A percentile compares a stretch with the other conserved stretches of the same genome.
These are phyloP conservation scores for Colletotrichum lupini DNA, from an alignment of 2,329 filamentous ascomycete species.

Conservation along the genomic window DNA sequence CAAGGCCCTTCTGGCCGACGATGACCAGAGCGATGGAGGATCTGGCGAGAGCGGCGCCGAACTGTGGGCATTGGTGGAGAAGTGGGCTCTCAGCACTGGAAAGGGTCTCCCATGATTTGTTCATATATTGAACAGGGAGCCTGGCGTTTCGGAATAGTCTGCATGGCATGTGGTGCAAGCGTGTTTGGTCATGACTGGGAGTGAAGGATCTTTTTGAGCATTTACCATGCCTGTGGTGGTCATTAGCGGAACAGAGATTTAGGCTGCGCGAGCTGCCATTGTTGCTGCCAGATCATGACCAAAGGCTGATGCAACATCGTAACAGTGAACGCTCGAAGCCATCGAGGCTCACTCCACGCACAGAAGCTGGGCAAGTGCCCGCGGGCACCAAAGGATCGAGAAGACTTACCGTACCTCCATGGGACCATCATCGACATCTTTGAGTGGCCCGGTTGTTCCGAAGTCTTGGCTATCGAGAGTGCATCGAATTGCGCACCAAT, in stretches of 20 bases:
- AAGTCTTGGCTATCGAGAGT: not conserved
- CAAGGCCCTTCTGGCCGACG: slow-evolving; percentile 20
- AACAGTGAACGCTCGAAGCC: not conserved
- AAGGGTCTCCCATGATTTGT: not conserved
- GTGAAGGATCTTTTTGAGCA: not conserved
- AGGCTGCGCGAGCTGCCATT: not conserved
- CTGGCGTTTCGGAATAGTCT: not conserved
- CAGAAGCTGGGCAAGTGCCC: too few species aligned
- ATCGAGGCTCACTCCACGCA: too few species aligned
- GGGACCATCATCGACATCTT: not conserved
- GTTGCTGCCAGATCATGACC: not conserved
- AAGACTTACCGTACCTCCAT: too few species aligned
- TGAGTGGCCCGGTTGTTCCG: not conserved
- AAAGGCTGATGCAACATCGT: not conserved
- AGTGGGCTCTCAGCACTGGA: slow-evolving; percentile 17
- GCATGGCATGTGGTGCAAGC: not conserved
- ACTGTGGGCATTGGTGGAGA: slow-evolving; percentile 31
- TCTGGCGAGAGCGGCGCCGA: slow-evolving; percentile 21
- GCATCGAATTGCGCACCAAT: slow-evolving; percentile 9
- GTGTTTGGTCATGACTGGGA: not conserved
- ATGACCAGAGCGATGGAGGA: not conserved
- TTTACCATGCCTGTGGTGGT: not conserved
- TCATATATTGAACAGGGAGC: not conserved
- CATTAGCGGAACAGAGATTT: not conserved
- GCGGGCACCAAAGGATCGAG: too few species aligned